Evolutionary conservation across 208 protist species (phyloP), one percentile per base, ranked within the genome.

Genomic region (Porcisia deanei): DNA sequence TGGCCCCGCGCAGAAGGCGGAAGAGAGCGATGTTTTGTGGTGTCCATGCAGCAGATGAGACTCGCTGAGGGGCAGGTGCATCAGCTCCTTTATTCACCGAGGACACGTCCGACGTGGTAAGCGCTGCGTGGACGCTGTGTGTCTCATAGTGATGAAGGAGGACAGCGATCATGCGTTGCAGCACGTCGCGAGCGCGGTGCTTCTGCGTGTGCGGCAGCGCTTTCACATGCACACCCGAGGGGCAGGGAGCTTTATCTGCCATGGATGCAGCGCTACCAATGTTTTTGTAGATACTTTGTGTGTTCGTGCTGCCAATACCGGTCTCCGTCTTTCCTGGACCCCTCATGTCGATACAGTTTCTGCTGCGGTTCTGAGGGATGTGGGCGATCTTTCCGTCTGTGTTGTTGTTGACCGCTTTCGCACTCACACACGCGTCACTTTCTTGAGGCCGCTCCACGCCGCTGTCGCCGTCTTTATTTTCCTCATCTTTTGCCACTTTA

Each of bases 11-110:
- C 14, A 93, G 79, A 6, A 91, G 81, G 30, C 79, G 83, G 45
- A 87, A 79, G 22, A 90, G 74, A 7, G 79, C 63, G 16, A 75
- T 53, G 68, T 91, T 93, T 43, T 70, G 67, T 49, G 81, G 78
- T 10, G 85, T 87, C 85, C 85, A 89, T 47, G 79, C 78, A 9
- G 73, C 41, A 54, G 30, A 16, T 8, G 52, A 61, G 8, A 41
- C 63, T 67, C 22, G 37, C 22, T 14, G 63, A 34, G 16, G 63
- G 41, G 41, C 14, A 34, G 10, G 1, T 47, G 8, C 9, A 10
- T 67, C 63, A 3, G 39, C 22, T 34, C 7, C 63, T 1, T 20
- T 52, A 9, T 20, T 30, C 1, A 5, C 18, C 39, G 63, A 67
- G 41, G 63, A 18, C 25, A 41, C n/a, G 3, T 39, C 34, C 10